Conservation (phyloP, 306 rosid genomes). For the Ormosia emarginata region DNA sequence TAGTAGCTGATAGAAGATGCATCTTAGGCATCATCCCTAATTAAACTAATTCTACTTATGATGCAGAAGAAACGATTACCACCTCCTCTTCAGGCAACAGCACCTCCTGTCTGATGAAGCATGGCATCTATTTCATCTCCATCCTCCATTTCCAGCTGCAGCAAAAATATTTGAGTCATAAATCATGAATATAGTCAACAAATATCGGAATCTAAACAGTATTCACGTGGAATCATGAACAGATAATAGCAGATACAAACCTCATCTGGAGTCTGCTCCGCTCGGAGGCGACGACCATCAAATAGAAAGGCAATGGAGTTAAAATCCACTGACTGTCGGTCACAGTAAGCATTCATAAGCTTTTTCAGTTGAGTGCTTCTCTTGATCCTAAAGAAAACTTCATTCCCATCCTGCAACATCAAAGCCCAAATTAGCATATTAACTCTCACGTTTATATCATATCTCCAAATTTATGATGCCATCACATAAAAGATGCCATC, state of each 20-base stretch:
- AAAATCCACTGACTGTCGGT: constrained; percentile 48
- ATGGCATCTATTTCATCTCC: constrained; percentile 66
- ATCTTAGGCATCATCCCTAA: neutral
- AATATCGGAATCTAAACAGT: neutral
- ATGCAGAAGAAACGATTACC: neutral
- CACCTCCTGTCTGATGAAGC: constrained; percentile 64
- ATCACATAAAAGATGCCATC: neutral
- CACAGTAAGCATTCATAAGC: constrained; percentile 62
- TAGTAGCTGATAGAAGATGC: constrained; percentile 20
- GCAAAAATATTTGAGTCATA: neutral
- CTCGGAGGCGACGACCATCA: constrained; percentile 56
- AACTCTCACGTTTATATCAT: neutral
- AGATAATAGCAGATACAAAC: neutral
- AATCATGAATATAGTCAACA: neutral
- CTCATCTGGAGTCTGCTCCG: constrained; percentile 61
- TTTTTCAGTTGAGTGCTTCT: constrained; percentile 50
- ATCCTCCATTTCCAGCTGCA: constrained; percentile 69
- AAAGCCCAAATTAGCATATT: neutral
- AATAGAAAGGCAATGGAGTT: constrained; percentile 54
- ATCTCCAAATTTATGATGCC: neutral
- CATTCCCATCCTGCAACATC: constrained; percentile 49
- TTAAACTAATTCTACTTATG: neutral
- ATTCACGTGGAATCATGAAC: neutral
- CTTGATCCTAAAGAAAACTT: constrained; percentile 60
- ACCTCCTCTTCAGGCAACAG: neutral